phyloP scores from a whole-genome alignment of 1,139 yeast species.

The Hansenula sp. region DNA sequence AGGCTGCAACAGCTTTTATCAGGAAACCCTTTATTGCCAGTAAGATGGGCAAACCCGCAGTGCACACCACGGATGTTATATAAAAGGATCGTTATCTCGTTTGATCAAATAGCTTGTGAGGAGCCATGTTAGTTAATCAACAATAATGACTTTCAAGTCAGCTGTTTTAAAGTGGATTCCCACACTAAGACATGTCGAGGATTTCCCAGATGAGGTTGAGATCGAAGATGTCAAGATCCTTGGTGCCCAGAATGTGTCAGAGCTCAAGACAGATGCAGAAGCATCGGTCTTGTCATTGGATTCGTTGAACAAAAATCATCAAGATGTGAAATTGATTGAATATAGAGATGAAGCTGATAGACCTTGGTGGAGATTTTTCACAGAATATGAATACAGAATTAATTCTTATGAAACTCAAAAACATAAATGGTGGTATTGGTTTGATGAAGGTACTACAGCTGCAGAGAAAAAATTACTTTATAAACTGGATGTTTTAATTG shows the following conservation, averaged over 20 bases:
- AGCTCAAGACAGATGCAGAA: not conserved
- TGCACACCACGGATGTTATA: too few relatives aligned
- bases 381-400: conserved; percentile 58
- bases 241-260: not conserved
- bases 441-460: conserved; percentile 50
- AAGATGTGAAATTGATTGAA: conserved; percentile 14
- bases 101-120: too few relatives aligned
- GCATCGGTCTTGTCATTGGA: not conserved
- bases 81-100: too few relatives aligned
- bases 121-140: too few relatives aligned
- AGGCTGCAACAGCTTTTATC: too few relatives aligned
- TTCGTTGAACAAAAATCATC: not conserved
- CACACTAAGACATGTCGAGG: not conserved
- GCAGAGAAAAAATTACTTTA: conserved; percentile 48
- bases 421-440: conserved; percentile 65
- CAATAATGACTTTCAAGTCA: not conserved
- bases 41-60: too few relatives aligned
- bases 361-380: conserved; percentile 60
- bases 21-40: too few relatives aligned
- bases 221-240: not conserved
- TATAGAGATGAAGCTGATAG: conserved; percentile 48
- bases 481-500: conserved; percentile 58
- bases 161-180: not conserved
- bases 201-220: not conserved
- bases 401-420: conserved; percentile 50